phyloP scores from a whole-genome alignment of 1,284 basidiomycete species.

The Microbotryomycetes sp. region DNA sequence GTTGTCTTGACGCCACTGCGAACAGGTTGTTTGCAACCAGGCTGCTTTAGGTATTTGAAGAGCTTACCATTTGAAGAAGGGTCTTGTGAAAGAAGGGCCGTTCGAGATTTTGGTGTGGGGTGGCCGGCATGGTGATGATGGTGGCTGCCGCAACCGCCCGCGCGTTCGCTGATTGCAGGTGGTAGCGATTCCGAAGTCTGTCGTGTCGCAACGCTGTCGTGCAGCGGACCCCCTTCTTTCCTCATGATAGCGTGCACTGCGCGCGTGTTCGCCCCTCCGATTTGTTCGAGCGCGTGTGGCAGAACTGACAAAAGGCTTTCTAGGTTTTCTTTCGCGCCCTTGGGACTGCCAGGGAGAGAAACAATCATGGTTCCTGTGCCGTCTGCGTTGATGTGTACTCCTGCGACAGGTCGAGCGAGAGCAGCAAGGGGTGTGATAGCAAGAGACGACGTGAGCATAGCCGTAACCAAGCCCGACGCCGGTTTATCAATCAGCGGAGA shows the following conservation, averaged over 20 bases:
- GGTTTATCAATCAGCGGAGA: conserved; percentile 61
- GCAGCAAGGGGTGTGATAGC: conserved; percentile 70
- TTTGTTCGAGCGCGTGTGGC: conserved; percentile 64
- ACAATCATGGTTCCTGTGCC: conserved; percentile 56
- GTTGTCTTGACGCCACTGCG: conserved; percentile 57
- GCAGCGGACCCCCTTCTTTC: conserved; percentile 7
- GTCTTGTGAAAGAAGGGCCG: conserved; percentile 58
- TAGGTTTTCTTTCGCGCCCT: conserved; percentile 72
- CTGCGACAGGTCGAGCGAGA: conserved; percentile 70
- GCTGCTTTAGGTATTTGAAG: conserved; percentile 6
- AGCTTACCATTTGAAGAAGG: conserved; percentile 56
- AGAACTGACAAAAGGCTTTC: conserved; percentile 53
- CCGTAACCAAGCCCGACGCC: conserved; percentile 70
- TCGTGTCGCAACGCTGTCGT: neutral
- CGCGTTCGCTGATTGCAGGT: neutral
- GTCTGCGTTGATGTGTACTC: conserved; percentile 47
- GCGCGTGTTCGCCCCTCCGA: conserved; percentile 57
- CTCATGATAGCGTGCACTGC: conserved; percentile 47
- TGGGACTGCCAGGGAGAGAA: conserved; percentile 74
- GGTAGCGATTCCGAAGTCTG: too few relatives aligned
- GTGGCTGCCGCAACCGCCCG: conserved; percentile 37
- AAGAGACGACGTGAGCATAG: conserved; percentile 61
- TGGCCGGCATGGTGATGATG: conserved; percentile 42
- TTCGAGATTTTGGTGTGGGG: conserved; percentile 43
- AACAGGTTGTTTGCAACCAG: conserved; percentile 8